A percentile compares a stretch with the other conserved stretches of the same genome.
phyloP scores from a whole-genome alignment of 257 asterid genomes.

The Jacaranda copaia region DNA sequence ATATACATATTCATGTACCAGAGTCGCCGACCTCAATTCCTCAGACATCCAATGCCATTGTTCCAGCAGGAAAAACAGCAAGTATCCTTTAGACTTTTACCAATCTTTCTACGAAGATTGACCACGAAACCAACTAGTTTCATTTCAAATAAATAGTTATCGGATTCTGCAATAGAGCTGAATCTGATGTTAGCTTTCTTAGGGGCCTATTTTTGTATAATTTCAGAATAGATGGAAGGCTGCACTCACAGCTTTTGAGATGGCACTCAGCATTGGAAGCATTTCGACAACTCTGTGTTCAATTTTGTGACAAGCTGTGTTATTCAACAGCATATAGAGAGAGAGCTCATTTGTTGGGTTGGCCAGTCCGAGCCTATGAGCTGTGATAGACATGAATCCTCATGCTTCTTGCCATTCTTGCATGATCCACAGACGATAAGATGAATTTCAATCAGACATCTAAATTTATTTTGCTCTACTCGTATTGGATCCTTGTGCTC shows the following conservation, averaged over 20 bases:
- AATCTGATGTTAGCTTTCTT: not conserved
- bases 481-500: too few species aligned
- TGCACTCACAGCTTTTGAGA: conserved; percentile 36
- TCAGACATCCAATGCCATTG: not conserved
- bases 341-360: too few species aligned
- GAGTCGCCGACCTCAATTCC: not conserved
- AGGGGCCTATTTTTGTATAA: not conserved
- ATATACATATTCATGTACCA: not conserved
- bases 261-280: conserved; percentile 39
- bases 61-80: conserved; percentile 11
- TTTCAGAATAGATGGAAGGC: conserved; percentile 36
- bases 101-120: too few species aligned
- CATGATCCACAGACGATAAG: not conserved
- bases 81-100: not conserved
- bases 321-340: too few species aligned
- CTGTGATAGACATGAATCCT: too few species aligned
- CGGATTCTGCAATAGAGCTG: too few species aligned
- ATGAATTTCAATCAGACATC: not conserved
- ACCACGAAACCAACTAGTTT: not conserved
- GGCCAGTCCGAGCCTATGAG: too few species aligned
- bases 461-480: not conserved
- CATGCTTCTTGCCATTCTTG: not conserved
- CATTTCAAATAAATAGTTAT: not conserved
- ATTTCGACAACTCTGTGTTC: conserved; percentile 40
- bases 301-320: conserved; percentile 22